These are phyloP conservation scores for Pichia paraexigua DNA, from an alignment of 805 yeast genomes.

Conservation along the genomic window DNA sequence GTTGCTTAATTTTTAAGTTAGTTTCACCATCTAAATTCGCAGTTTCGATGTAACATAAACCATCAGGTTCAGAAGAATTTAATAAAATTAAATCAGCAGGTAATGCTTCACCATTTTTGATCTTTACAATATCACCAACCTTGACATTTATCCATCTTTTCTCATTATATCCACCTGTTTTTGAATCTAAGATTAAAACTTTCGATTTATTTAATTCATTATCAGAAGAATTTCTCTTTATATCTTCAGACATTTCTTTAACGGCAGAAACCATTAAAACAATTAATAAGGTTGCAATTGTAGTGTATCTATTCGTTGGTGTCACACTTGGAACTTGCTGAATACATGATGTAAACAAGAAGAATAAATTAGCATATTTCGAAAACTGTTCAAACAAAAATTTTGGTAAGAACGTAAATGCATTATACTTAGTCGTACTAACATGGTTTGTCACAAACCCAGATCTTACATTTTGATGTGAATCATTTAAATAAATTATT, in stretches of 20 bases:
- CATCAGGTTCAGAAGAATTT: constrained; percentile 96
- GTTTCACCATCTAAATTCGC: constrained; percentile 98
- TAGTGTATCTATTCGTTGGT: constrained; percentile 93
- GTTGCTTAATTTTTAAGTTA: constrained; percentile 88
- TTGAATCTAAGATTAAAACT: constrained; percentile 54
- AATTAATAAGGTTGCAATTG: constrained; percentile 80
- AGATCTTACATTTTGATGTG: constrained; percentile 41
- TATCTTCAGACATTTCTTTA: constrained; percentile 85
- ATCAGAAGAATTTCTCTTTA: constrained; percentile 83
- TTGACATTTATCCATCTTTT: constrained; percentile 79
- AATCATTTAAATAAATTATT: constrained; percentile 60
- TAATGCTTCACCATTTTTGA: constrained; percentile 78
- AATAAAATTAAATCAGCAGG: constrained; percentile 88
- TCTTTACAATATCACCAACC: constrained; percentile 87
- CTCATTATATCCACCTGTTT: constrained; percentile 51
- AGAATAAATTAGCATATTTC: constrained; percentile 92
- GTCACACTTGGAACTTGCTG: constrained; percentile 97
- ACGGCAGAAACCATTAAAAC: constrained; percentile 87
- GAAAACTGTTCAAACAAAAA: constrained; percentile 94
- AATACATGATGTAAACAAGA: constrained; percentile 81
- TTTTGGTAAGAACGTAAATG: constrained; percentile 90
- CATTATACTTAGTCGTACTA: constrained; percentile 90
- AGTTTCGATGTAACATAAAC: constrained; percentile 93
- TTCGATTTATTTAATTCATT: constrained; percentile 72
- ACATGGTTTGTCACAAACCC: constrained; percentile 76